Evolutionary conservation across 176 grass and related monocot genomes (phyloP).

Genomic region (Avena sativa): DNA sequence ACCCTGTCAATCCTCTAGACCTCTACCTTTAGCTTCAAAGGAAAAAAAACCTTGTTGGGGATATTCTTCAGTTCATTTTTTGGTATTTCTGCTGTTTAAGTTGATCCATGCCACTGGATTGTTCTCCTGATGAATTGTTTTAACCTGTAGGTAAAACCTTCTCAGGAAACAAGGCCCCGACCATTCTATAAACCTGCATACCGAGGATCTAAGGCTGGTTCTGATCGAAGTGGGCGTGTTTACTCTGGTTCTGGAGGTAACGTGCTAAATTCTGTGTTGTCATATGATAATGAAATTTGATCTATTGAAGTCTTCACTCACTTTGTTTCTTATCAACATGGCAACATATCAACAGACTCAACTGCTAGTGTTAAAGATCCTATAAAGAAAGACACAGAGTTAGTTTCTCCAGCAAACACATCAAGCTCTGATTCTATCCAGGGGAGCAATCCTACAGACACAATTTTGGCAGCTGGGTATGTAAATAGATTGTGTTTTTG

Average conservation of each 20-base stretch:
- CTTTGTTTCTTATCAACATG: conserved; percentile 18
- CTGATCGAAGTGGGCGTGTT: conserved; percentile 50
- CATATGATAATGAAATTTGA: neutral
- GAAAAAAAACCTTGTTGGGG: neutral
- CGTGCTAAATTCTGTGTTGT: conserved; percentile 20
- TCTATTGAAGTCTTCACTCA: neutral
- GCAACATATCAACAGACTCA: conserved; percentile 37
- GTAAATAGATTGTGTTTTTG: conserved; percentile 7
- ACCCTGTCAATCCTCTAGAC: neutral
- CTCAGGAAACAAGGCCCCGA: conserved; percentile 57
- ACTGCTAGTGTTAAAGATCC: conserved; percentile 42
- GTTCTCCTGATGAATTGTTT: conserved; percentile 23
- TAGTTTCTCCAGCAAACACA: conserved; percentile 37
- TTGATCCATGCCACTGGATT: conserved; percentile 6
- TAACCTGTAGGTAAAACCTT: conserved; percentile 55
- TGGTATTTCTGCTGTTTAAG: conserved; percentile 15
- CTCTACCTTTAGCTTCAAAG: neutral
- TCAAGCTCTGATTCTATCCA: conserved; percentile 41
- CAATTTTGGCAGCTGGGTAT: conserved; percentile 47
- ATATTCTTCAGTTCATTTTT: neutral
- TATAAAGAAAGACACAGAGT: conserved; percentile 60
- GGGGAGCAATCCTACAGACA: conserved; percentile 45
- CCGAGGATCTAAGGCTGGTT: conserved; percentile 51
- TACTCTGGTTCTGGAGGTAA: conserved; percentile 51
- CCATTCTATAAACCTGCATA: conserved; percentile 53